These are phyloP conservation scores for Trypanosoma brucei DNA, from an alignment of 208 protist genomes.

Conservation along the genomic window DNA sequence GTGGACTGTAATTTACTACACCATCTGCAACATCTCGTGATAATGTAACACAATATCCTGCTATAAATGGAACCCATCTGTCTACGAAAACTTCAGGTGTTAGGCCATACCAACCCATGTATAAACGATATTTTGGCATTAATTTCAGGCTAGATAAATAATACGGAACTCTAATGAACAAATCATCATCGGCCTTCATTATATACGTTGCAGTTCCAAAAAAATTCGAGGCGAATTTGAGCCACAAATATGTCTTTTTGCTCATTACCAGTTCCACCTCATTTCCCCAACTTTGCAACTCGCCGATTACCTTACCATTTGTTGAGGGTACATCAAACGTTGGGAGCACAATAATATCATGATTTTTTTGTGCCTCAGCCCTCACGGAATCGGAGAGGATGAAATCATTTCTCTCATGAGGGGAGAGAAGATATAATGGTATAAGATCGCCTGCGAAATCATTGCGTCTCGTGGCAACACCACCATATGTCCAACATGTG, in stretches of 20 bases:
- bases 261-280: not conserved
- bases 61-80: not conserved
- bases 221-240: not conserved
- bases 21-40: not conserved
- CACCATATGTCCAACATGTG: not conserved
- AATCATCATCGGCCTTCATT: not conserved
- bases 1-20: not conserved
- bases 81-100: not conserved
- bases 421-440: not conserved
- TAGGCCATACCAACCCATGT: not conserved
- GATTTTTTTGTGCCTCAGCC: not conserved
- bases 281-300: not conserved
- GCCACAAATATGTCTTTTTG: not conserved
- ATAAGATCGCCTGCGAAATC: not conserved
- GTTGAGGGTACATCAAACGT: not conserved
- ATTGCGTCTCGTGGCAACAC: not conserved
- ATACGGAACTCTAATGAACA: not conserved
- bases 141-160: not conserved
- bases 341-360: not conserved
- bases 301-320: not conserved
- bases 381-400: not conserved
- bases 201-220: not conserved
- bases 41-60: not conserved
- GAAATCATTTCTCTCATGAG: not conserved
- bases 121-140: not conserved